These are phyloP conservation scores for Ampelomyces quisqualis DNA, from an alignment of 2,329 filamentous ascomycete genomes.

Conservation along the genomic window DNA sequence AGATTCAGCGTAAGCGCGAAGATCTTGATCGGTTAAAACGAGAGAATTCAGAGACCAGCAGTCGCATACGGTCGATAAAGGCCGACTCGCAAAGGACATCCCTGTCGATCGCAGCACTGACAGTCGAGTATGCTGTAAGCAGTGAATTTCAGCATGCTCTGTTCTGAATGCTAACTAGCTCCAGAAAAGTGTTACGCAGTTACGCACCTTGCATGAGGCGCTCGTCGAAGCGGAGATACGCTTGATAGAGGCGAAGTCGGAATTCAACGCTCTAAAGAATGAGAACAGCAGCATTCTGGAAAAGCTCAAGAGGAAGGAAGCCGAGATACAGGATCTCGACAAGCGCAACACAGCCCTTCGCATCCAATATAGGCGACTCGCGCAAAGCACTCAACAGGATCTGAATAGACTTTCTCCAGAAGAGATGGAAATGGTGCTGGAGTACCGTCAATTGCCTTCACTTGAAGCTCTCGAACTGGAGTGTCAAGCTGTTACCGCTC, in stretches of 20 bases:
- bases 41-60: conserved; percentile 47
- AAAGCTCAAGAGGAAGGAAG: conserved; percentile 38
- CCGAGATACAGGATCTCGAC: conserved; percentile 20
- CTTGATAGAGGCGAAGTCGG: conserved; percentile 78
- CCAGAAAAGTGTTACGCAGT: conserved; percentile 61
- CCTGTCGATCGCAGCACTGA: conserved; percentile 43
- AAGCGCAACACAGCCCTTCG: conserved; percentile 10
- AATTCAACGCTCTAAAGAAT: conserved; percentile 66
- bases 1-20: conserved; percentile 56
- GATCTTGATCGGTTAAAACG: conserved; percentile 48
- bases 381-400: conserved; percentile 17
- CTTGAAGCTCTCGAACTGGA: conserved; percentile 68
- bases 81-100: conserved; percentile 40
- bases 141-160: neutral
- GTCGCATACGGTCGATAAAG: conserved; percentile 54
- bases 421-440: conserved; percentile 23
- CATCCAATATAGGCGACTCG: conserved; percentile 15
- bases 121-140: conserved; percentile 58
- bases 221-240: conserved; percentile 70
- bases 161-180: conserved; percentile 12
- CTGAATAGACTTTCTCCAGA: conserved; percentile 26
- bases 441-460: conserved; percentile 19
- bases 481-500: conserved; percentile 70
- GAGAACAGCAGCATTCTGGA: conserved; percentile 53
- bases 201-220: conserved; percentile 63